phyloP scores from a whole-genome alignment of 169 alveolate genomes.

The Perkinsus olseni region DNA sequence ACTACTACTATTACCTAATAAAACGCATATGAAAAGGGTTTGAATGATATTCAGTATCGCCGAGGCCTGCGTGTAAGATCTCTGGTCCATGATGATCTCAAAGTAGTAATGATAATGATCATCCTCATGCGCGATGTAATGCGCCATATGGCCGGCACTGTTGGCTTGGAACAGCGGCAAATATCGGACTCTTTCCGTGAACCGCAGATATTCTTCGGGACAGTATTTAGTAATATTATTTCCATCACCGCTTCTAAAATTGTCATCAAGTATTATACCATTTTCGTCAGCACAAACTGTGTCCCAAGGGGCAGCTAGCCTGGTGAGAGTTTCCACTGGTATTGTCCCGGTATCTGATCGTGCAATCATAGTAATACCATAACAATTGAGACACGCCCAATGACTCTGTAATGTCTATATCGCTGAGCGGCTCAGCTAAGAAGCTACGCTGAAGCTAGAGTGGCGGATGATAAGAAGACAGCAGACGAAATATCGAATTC shows the following conservation, averaged over 20 bases:
- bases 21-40: not conserved
- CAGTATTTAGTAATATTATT: not conserved
- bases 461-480: too few relatives aligned
- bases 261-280: not conserved
- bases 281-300: not conserved
- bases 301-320: not conserved
- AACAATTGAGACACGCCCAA: too few relatives aligned
- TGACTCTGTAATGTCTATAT: too few relatives aligned
- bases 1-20: not conserved
- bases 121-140: too few relatives aligned
- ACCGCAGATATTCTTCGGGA: not conserved
- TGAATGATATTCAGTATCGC: not conserved
- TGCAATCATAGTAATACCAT: too few relatives aligned
- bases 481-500: too few relatives aligned
- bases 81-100: not conserved
- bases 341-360: too few relatives aligned
- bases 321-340: not conserved
- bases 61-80: not conserved
- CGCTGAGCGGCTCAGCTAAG: too few relatives aligned
- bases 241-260: not conserved
- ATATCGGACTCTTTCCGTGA: not conserved
- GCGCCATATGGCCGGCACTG: too few relatives aligned
- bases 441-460: too few relatives aligned
- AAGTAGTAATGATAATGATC: not conserved
- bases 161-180: not conserved